These are phyloP conservation scores for Geranomyces variabilis DNA, from an alignment of 192 early-diverging fungal species.

Conservation along the genomic window DNA sequence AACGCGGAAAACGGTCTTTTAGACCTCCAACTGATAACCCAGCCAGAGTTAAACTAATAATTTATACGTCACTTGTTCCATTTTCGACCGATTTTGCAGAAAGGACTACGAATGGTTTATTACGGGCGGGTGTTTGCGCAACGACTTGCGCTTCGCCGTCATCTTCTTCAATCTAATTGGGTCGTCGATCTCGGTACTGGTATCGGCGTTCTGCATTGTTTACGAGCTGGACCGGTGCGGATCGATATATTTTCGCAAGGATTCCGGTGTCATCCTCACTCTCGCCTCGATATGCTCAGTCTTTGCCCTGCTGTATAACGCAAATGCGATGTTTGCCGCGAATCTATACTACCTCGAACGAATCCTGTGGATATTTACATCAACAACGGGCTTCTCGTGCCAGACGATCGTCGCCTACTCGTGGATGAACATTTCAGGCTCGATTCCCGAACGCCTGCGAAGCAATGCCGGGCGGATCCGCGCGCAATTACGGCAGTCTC, in stretches of 20 bases:
- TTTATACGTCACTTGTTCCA: too few relatives aligned
- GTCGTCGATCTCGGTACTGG: neutral
- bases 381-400: neutral
- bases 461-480: neutral
- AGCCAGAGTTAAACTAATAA: too few relatives aligned
- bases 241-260: neutral
- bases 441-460: neutral
- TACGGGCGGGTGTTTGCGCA: constrained; percentile 1
- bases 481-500: neutral
- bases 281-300: neutral
- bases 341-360: neutral
- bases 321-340: neutral
- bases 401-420: neutral
- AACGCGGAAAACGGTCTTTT: too few relatives aligned
- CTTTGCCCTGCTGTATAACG: constrained; percentile 4
- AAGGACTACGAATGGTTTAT: constrained; percentile 6
- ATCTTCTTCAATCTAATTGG: neutral
- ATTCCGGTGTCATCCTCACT: neutral
- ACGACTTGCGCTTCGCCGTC: neutral
- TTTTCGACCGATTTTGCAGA: neutral
- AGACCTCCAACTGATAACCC: too few relatives aligned
- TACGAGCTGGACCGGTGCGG: neutral
- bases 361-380: neutral
- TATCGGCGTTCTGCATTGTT: neutral
- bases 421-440: neutral